These are phyloP conservation scores for Populus trichocarpa DNA, from an alignment of 441 rosid species.

Conservation along the genomic window DNA sequence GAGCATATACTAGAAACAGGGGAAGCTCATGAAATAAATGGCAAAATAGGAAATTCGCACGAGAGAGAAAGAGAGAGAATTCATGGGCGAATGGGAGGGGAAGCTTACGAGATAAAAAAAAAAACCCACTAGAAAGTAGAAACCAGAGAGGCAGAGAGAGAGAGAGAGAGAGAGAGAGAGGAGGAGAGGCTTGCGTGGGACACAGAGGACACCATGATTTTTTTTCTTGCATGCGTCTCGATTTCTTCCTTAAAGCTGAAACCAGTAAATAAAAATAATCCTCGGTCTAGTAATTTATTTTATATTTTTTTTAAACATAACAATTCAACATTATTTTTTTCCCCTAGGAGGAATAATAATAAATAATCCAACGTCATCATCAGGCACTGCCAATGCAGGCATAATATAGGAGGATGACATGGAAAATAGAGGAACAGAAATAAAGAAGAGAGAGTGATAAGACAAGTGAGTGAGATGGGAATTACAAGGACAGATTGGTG, in stretches of 20 bases:
- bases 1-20: no score
- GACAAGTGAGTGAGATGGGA: constrained; percentile 19
- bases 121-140: background rate
- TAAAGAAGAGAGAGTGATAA: background rate
- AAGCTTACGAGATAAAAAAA: constrained; percentile 28
- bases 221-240: constrained; percentile 77
- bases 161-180: constrained; percentile 21
- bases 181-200: constrained; percentile 46
- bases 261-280: background rate
- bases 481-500: constrained; percentile 8
- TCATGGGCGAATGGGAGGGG: constrained; percentile 19
- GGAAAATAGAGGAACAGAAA: background rate
- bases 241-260: constrained; percentile 42
- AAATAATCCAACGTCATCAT: constrained; percentile 4
- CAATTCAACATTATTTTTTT: background rate
- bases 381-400: background rate
- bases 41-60: constrained; percentile 8
- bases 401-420: background rate
- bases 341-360: background rate
- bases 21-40: no score
- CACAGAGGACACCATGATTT: constrained; percentile 74
- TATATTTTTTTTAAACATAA: background rate
- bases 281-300: no score
- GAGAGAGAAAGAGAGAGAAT: background rate
- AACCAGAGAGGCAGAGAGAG: constrained; percentile 31